Evolutionary conservation across 2,329 filamentous ascomycete species (phyloP), one percentile per base, ranked within the genome.

Genomic region (Fusarium succisae): DNA sequence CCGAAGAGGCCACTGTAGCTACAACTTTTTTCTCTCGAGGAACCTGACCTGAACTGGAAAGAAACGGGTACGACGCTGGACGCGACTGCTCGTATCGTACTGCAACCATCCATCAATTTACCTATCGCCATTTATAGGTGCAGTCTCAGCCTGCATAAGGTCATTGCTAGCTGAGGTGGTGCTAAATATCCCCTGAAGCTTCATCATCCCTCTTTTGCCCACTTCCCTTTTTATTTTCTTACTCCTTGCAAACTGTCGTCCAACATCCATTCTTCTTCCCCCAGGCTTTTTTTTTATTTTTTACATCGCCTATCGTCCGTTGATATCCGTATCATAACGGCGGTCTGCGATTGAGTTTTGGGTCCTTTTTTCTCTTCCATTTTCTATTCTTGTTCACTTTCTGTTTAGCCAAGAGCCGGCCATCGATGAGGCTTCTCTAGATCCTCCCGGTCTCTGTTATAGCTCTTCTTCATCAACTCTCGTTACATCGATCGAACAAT

Each of bases 1-100:
- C 66, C 68, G 77, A 80, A 81, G 70, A 82, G 81, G 81, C 81
- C 81, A 82, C 80, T 82, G 80, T 81, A 82, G 80, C 81, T 82
- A 82, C 81, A 82, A 79, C 77, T 81, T 78, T 75, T 75, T 24
- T 26, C 48, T 26, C 9, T 28, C 30, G 35, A 30, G 61, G n/a
- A 45, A 32, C 48, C 30, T 39, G 35, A 37, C 35, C 35, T 37
- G 35, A 37, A 37, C 35, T 37, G 57, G 47, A 61, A 37, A 18
- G 37, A 35, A 55, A 39, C 48, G 62, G 41, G 56, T 45, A 45
- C 63, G 71, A 72, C 67, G 69, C 43, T 51, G 43, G 41, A 51
- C 69, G 61, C 60, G 67, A 63, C 56, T 67, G 63, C 60, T 73
- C 44, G 54, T 61, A 60, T 63, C 47, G 51, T 48, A 69, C 67